These are phyloP conservation scores for Craterostigma plantagineum DNA, from an alignment of 257 asterid genomes.

Conservation along the genomic window DNA sequence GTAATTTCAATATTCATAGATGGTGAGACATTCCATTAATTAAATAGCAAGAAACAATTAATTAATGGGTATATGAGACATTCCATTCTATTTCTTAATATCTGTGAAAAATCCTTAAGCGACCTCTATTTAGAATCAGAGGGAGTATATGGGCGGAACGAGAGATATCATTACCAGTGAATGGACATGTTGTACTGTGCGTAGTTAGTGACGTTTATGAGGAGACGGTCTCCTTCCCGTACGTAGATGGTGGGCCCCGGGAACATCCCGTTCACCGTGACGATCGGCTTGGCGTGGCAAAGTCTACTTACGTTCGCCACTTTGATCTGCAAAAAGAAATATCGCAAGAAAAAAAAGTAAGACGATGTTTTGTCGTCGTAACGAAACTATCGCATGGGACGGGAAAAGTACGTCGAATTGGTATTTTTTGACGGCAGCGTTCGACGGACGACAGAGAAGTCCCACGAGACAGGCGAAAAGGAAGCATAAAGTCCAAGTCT, in stretches of 20 bases:
- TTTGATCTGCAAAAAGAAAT: conserved; percentile 14
- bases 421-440: conserved; percentile 21
- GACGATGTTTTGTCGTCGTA: not conserved
- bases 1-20: no score
- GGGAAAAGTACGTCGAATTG: conserved; percentile 14
- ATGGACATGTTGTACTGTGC: conserved; percentile 41
- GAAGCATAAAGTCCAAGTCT: not conserved
- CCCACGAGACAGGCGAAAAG: conserved; percentile 11
- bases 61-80: no score
- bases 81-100: no score
- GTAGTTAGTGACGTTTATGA: conserved; percentile 23
- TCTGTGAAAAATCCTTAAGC: no score
- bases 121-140: no score
- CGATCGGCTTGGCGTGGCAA: conserved; percentile 37
- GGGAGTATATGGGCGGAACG: not conserved
- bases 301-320: conserved; percentile 27
- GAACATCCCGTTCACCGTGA: conserved; percentile 34
- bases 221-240: conserved; percentile 35
- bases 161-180: conserved; percentile 18
- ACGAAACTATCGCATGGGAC: conserved; percentile 3
- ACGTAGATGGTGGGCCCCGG: conserved; percentile 46
- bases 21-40: no score
- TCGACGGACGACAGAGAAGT: conserved; percentile 9
- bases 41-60: no score
- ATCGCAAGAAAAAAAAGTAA: not conserved